Base-by-base conservation (phyloP, 805 yeast genomes). In the Ogataea dorogensis region DNA sequence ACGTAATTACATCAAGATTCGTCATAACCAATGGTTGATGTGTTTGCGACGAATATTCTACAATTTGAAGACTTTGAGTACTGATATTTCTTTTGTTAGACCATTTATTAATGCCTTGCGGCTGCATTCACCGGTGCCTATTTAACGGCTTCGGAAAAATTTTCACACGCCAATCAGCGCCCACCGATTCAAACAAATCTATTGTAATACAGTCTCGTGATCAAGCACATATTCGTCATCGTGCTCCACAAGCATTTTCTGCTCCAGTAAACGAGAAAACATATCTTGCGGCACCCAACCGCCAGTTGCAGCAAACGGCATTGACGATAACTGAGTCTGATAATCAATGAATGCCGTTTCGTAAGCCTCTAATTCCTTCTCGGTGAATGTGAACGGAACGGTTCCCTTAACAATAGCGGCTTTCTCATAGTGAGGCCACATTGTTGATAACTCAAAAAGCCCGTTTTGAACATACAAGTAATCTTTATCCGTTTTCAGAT, bases 281-380 rank as follows among this genome's bases (percentile, higher is more conserved):
- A 87, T 78, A 56, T 87, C 95, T 56, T 87, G 96, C 12, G 98
- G 96, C 39, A 93, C 75, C 96, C 97, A 91, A 5, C 96, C 96
- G 36, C 85, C 83, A 16, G 96, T 84, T 30, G 91, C 91, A 19
- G 86, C 81, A 61, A 87, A 89, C 26, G 97, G 96, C 33, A 79
- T 72, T 5, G 79, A 68, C 23, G 81, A 72, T 30, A 84, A 63
- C 48, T 76, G 78, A 45, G 74, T 65, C 61, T 86, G 91, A 66
- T 86, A 84, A 19, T 69, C 73, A 40, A 75, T 79, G 49, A 86
- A 68, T 17, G 72, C 74, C 15, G 66, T 53, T 34, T 75, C 77
- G 53, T 80, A 83, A 33, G 66, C 58, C 40, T 77, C 76, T 28
- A 84, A 61, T 45, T 77, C 81, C 28, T 68, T 75, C 26, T 77